Base-by-base conservation (phyloP, 192 early-diverging fungal species). In the Coemansia sp. region DNA sequence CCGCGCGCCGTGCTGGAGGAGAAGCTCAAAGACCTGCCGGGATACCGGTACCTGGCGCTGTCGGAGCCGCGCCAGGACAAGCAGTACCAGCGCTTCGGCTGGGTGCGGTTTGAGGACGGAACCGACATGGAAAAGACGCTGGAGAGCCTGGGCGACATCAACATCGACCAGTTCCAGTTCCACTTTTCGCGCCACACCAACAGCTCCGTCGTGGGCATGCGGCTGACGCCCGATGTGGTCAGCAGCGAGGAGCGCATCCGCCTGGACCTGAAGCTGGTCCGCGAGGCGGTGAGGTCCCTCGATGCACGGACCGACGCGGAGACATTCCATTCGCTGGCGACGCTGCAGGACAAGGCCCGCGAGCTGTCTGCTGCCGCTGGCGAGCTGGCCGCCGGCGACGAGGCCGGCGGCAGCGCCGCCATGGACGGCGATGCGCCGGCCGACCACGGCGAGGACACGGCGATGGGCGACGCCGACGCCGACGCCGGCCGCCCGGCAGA, bases 31-130 rank as follows among this genome's bases (percentile, higher is more conserved):
- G 73, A 84, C 21, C 75, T 87, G n/a, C 70, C 83, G 13, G 94
- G 95, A 0, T 98, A 88, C 75, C 80, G 89, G 59, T 87, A 88
- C 70, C 72, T 96, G 28, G 86, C 88, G 10, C 67, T 98, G 6
- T 89, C 89, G 12, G 94, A 95, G 55, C 94, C 96, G 3, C 84
- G 84, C 16, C 83, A 89, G 28, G 79, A 83, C 61, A 90, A 91
- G 67, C 86, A 91, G 57, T 89, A 88, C 70, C 83, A 88, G 66
- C 88, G 96, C 13, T 81, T 94, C 55, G 96, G 93, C 10, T 98
- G 96, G 96, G 86, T 93, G 57, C 82, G 87, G 18, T 96, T 97
- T 59, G 82, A 87, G 46, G 77, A 88, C 21, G 91, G 86, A 16
- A 89, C 90, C n/a, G 88, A 96, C 61, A 81, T 96, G 68, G 82